A percentile compares a stretch with the other conserved stretches of the same genome.
Conservation (phyloP, 208 protist genomes). For the Wallacemonas sp. region DNA sequence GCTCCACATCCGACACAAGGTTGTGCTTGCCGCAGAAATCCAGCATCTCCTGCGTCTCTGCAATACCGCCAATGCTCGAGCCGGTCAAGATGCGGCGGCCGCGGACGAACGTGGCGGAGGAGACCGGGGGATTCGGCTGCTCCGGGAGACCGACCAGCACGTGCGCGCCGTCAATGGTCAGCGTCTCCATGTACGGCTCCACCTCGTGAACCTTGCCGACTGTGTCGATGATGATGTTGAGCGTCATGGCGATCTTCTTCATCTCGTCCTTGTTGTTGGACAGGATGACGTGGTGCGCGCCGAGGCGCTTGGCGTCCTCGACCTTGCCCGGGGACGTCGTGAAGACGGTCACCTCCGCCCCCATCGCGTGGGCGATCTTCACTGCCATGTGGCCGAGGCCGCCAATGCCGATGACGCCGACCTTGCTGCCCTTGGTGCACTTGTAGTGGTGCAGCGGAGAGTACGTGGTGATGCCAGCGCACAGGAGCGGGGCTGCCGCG, state of each 20-base stretch:
- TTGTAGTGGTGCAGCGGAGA: slow-evolving; percentile 44
- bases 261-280: slow-evolving; percentile 49
- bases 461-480: slow-evolving; percentile 88
- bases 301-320: slow-evolving; percentile 57
- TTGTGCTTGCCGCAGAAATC: slow-evolving; percentile 78
- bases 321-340: slow-evolving; percentile 69
- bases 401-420: slow-evolving; percentile 69
- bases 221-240: slow-evolving; percentile 46
- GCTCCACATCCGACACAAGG: slow-evolving; percentile 66
- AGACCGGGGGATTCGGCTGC: slow-evolving; percentile 30
- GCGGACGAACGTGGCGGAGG: slow-evolving; percentile 23
- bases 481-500: slow-evolving; percentile 80
- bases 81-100: slow-evolving; percentile 25
- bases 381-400: slow-evolving; percentile 89
- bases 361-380: slow-evolving; percentile 84
- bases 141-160: slow-evolving; percentile 37
- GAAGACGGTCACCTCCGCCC: slow-evolving; percentile 85
- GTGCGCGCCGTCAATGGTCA: slow-evolving; percentile 31
- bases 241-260: slow-evolving; percentile 37
- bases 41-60: slow-evolving; percentile 79
- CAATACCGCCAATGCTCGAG: slow-evolving; percentile 50
- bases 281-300: slow-evolving; percentile 66
- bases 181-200: slow-evolving; percentile 33
- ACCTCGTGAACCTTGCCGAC: slow-evolving; percentile 31
- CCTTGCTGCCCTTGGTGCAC: slow-evolving; percentile 31